These are phyloP conservation scores for Phytophthora hibernalis DNA, from an alignment of 352 stramenopile genomes.

Conservation along the genomic window DNA sequence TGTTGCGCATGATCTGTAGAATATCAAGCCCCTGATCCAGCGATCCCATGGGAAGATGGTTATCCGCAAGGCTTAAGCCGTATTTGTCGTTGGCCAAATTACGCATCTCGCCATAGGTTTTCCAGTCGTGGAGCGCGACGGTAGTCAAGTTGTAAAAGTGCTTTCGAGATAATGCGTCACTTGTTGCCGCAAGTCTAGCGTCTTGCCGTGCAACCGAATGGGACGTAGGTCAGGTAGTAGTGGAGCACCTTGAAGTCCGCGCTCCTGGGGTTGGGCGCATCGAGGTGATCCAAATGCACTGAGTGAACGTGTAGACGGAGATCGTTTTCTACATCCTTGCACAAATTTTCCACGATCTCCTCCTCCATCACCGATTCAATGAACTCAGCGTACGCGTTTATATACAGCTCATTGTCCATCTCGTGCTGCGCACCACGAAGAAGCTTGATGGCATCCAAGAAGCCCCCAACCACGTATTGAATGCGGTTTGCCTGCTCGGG, in stretches of 20 bases:
- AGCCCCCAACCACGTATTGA: conserved; percentile 84
- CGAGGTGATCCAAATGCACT: conserved; percentile 87
- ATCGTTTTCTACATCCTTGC: conserved; percentile 94
- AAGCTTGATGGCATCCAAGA: conserved; percentile 80
- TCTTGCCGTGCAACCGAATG: conserved; percentile 90
- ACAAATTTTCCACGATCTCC: conserved; percentile 90
- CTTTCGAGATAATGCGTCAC: conserved; percentile 95
- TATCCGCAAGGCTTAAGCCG: conserved; percentile 90
- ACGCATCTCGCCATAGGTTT: conserved; percentile 95
- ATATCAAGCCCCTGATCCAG: conserved; percentile 94
- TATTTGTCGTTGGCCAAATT: conserved; percentile 94
- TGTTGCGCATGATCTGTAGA: conserved; percentile 96
- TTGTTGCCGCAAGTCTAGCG: conserved; percentile 82
- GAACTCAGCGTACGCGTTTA: conserved; percentile 79
- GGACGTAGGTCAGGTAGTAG: conserved; percentile 89
- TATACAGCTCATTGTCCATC: conserved; percentile 68
- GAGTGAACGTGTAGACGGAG: conserved; percentile 92
- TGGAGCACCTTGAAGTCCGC: conserved; percentile 85
- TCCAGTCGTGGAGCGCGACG: conserved; percentile 95
- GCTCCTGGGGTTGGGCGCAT: conserved; percentile 87
- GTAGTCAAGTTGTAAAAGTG: conserved; percentile 97
- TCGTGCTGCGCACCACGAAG: conserved; percentile 83
- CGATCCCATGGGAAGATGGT: conserved; percentile 93
- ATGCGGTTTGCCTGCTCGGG: conserved; percentile 86
- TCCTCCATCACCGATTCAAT: conserved; percentile 87